These are phyloP conservation scores for Basidioascus undulatus DNA, from an alignment of 768 basidiomycete species.

Conservation along the genomic window DNA sequence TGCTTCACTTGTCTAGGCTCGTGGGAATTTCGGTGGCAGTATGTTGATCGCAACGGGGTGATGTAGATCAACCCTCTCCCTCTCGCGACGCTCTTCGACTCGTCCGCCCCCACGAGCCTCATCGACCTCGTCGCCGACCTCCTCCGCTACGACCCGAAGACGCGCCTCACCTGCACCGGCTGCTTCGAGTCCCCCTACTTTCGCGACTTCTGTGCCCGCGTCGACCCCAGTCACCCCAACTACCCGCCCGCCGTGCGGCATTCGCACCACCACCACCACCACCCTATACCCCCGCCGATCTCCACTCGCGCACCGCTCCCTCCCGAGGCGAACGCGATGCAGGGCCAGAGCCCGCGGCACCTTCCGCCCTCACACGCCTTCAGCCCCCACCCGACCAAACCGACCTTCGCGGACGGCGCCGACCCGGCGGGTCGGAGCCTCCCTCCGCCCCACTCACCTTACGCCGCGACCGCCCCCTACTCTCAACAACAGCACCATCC, in stretches of 20 bases:
- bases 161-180: constrained; percentile 59
- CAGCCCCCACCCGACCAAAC: constrained; percentile 9
- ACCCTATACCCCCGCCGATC: not conserved
- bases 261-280: constrained; percentile 14
- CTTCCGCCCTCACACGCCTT: constrained; percentile 15
- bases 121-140: constrained; percentile 80
- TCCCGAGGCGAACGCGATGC: constrained; percentile 10
- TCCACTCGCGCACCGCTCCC: not conserved
- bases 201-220: constrained; percentile 31
- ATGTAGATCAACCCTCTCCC: constrained; percentile 3
- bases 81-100: constrained; percentile 35
- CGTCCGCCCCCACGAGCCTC: constrained; percentile 41
- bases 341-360: constrained; percentile 12
- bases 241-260: constrained; percentile 15
- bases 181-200: constrained; percentile 80
- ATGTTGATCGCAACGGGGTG: not conserved
- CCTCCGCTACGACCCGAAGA: constrained; percentile 71
- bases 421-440: too few relatives aligned
- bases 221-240: constrained; percentile 16
- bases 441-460: too few relatives aligned
- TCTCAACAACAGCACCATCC: too few relatives aligned
- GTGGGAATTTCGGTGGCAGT: not conserved
- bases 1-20: not conserved
- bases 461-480: too few relatives aligned
- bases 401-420: constrained; percentile 16